phyloP scores from a whole-genome alignment of 169 alveolate genomes.

The Babesia ovata region DNA sequence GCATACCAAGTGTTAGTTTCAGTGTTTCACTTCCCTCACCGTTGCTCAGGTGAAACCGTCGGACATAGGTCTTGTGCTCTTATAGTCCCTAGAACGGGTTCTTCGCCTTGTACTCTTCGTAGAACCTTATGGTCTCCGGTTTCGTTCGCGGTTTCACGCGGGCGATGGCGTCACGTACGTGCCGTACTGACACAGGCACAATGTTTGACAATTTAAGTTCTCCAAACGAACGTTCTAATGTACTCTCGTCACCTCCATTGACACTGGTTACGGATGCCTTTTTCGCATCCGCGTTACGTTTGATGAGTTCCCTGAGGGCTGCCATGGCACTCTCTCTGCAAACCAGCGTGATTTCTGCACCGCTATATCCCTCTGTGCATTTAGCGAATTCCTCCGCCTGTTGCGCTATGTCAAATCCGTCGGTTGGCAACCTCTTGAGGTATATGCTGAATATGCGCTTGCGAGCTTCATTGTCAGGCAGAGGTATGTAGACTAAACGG shows the following conservation, averaged over 20 bases:
- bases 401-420: constrained; percentile 79
- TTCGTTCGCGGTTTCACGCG: constrained; percentile 58
- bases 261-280: neutral
- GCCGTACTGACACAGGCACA: constrained; percentile 45
- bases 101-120: constrained; percentile 26
- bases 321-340: constrained; percentile 89
- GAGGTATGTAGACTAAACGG: constrained; percentile 95
- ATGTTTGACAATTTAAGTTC: neutral
- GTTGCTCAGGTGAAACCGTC: constrained; percentile 49
- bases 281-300: neutral
- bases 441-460: constrained; percentile 87
- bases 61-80: constrained; percentile 61
- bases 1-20: constrained; percentile 72
- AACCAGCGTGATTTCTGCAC: constrained; percentile 89
- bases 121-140: constrained; percentile 46
- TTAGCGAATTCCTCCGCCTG: constrained; percentile 88
- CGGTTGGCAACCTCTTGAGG: constrained; percentile 33
- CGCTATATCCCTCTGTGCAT: constrained; percentile 94
- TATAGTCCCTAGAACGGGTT: constrained; percentile 25
- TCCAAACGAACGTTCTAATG: neutral
- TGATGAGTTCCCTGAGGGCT: constrained; percentile 46
- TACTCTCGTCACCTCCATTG: neutral
- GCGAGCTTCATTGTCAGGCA: constrained; percentile 94
- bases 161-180: constrained; percentile 29
- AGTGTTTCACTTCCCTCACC: neutral